Percentiles rank a stretch among this genome's conserved stretches.
These are phyloP conservation scores for Colletotrichum gloeosporioides DNA, from an alignment of 2,329 filamentous ascomycete species.

Conservation along the genomic window DNA sequence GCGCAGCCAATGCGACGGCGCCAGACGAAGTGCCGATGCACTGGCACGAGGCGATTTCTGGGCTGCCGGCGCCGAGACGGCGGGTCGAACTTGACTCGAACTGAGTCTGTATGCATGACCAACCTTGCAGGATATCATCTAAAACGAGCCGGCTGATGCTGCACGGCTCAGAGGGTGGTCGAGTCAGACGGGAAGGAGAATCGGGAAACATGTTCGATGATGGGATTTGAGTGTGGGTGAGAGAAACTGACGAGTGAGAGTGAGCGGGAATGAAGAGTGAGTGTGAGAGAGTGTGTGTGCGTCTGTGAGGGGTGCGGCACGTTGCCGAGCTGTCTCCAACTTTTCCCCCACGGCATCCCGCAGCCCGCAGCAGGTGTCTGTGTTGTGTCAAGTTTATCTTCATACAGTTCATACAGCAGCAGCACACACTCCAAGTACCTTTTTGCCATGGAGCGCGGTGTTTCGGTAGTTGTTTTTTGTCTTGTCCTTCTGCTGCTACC, in stretches of 20 bases:
- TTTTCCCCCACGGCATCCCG: not conserved
- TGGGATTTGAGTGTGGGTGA: not conserved
- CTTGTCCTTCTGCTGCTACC: not conserved
- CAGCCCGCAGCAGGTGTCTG: not conserved
- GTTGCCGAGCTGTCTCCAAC: constrained; percentile 13
- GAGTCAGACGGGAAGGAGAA: not conserved
- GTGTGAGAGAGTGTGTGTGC: not conserved
- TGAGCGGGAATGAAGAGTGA: not conserved
- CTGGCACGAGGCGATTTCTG: not conserved
- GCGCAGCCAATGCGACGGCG: not conserved
- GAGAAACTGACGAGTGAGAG: not conserved
- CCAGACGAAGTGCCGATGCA: constrained; percentile 5
- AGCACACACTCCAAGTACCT: not conserved
- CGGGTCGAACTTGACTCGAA: not conserved
- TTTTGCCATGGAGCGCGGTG: not conserved
- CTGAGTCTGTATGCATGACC: constrained; percentile 1
- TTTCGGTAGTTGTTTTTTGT: not conserved
- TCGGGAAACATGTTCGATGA: not conserved
- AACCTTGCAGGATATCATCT: not conserved
- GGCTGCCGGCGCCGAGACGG: not conserved
- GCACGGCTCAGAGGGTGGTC: not conserved
- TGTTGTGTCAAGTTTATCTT: not conserved
- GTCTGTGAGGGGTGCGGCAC: constrained; percentile 1
- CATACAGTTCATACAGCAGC: not conserved
- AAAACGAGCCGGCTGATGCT: not conserved